Evolutionary conservation across 2,329 filamentous ascomycete genomes (phyloP).

Genomic region (Dactylellina haptotyla): DNA sequence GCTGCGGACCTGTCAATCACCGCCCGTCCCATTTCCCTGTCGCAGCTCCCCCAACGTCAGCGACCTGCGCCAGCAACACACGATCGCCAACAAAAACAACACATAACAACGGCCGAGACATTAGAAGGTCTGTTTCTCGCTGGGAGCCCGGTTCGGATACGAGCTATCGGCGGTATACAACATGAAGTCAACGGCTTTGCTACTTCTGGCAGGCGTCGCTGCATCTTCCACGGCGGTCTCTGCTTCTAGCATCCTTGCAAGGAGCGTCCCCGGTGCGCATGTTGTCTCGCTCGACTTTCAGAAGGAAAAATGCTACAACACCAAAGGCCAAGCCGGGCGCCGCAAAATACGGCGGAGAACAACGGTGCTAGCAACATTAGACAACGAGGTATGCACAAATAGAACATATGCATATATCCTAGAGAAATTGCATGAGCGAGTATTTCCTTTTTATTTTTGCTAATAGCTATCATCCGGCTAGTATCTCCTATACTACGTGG

Average conservation of each 20-base stretch:
- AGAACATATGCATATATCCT: not conserved
- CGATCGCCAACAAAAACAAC: conserved; percentile 3
- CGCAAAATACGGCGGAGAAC: conserved; percentile 21
- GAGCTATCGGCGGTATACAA: not conserved
- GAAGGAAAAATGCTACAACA: conserved; percentile 8
- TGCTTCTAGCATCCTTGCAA: conserved; percentile 17
- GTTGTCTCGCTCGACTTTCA: conserved; percentile 36
- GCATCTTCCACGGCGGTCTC: not conserved
- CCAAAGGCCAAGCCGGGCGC: conserved; percentile 8
- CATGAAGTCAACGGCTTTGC: conserved; percentile 12
- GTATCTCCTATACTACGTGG: conserved; percentile 65
- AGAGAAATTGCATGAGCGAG: not conserved
- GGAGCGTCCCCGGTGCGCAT: conserved; percentile 3
- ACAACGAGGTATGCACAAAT: conserved; percentile 36
- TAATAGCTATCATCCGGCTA: too few species aligned
- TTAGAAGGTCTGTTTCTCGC: not conserved
- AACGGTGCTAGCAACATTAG: conserved; percentile 11
- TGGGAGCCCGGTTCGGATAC: not conserved
- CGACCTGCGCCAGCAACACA: conserved; percentile 15
- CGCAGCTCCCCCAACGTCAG: not conserved
- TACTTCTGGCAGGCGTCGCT: conserved; percentile 25
- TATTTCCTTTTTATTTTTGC: not conserved
- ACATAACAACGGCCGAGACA: not conserved
- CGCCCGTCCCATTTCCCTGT: not conserved
- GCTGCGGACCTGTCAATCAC: not conserved